Percentiles rank a stretch among this genome's conserved stretches.
Conservation (phyloP, 2,329 filamentous ascomycete genomes). For the Didymella lethalis region DNA sequence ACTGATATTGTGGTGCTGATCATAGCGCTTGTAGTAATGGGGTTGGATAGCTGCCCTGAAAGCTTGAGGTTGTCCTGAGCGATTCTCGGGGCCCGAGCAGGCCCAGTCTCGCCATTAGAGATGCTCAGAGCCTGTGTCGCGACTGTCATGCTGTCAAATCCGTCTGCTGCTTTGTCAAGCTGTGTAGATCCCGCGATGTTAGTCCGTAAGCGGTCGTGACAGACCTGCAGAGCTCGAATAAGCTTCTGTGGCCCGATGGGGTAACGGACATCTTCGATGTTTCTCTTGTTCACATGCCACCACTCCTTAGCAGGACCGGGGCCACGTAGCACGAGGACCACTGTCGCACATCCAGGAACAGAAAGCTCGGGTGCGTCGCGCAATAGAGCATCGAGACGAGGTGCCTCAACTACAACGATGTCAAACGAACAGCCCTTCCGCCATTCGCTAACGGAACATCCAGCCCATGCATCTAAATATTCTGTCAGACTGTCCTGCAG, state of each 20-base stretch:
- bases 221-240: conserved; percentile 46
- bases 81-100: background rate
- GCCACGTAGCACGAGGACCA: conserved; percentile 10
- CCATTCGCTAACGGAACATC: conserved; percentile 15
- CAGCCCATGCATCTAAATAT: conserved; percentile 33
- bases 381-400: conserved; percentile 1
- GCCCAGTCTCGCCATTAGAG: background rate
- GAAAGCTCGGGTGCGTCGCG: conserved; percentile 5
- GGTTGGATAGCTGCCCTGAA: background rate
- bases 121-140: conserved; percentile 2
- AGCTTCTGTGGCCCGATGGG: conserved; percentile 53
- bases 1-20: background rate
- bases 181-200: background rate
- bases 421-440: background rate
- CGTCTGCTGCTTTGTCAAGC: background rate
- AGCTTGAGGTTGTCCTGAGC: background rate
- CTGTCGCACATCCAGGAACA: conserved; percentile 1
- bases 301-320: background rate
- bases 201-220: conserved; percentile 26
- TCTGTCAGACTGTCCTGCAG: conserved; percentile 13
- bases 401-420: conserved; percentile 14
- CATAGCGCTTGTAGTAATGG: background rate
- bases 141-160: background rate
- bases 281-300: conserved; percentile 12
- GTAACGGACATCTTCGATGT: conserved; percentile 49